Evolutionary conservation across 371 early-diverging fungal species (phyloP), one percentile per base, ranked within the genome.

Genomic region (Amoeboaphelidium protococcarum): DNA sequence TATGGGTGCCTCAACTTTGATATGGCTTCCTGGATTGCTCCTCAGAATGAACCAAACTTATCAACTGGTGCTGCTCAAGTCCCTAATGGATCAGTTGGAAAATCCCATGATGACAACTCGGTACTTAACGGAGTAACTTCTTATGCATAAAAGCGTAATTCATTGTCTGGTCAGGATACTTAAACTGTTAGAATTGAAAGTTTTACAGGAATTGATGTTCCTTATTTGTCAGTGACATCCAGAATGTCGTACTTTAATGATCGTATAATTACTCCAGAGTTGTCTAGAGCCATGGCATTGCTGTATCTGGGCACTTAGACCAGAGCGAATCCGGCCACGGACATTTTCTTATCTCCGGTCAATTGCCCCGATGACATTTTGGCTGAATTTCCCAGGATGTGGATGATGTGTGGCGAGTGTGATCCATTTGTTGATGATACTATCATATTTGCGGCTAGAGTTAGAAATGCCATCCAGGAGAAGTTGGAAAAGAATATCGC

Each of bases 401-500:
- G 78, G 54, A 71, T 91, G 54, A 67, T 91, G 40, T 80, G 80
- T 50, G 95, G 95, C 44, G 92, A 91, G 53, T 80, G 80, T 50
- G 95, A 94, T 58, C 95, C 95, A 0, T 67, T 94, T 22, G 83
- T 90, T 0, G 95, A 94, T 58, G 95, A 94, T 57, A 81, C 90
- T 0, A 77, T 91, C 13, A 65, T 90, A 21, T 78, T 91, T 57
- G 87, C 84, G 16, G 85, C 78, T 3, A 72, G 86, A 13, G 61
- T 90, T 27, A 75, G 90, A 41, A 72, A 74, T 26, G 85, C 86
- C 25, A 61, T 4, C 48, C 25, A 78, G 76, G 53, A 58, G 63
- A 6, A 52, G 49, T 4, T 54, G 52, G 13, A 44, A 45, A 1
- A 48, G 44, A 2, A 50, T 52, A 24, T 41, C n/a, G n/a, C n/a